phyloP scores from a whole-genome alignment of 768 basidiomycete species.

The Rhodotorula paludigena region DNA sequence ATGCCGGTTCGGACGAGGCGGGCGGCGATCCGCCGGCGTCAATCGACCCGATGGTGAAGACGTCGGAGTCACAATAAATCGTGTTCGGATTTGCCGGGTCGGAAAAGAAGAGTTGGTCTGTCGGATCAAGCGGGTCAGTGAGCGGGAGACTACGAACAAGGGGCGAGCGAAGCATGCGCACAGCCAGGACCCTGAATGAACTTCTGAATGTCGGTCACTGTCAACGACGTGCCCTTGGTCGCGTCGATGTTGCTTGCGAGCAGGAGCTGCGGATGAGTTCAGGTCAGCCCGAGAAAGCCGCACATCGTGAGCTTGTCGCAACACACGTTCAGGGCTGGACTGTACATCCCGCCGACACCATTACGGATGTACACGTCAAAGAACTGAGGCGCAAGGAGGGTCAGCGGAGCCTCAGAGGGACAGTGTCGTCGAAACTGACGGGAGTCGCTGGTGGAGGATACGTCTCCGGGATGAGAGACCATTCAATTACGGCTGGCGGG shows the following conservation, averaged over 20 bases:
- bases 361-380: conserved; percentile 30
- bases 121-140: background rate
- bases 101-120: conserved; percentile 34
- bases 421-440: too few relatives aligned
- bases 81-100: conserved; percentile 13
- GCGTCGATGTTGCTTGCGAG: conserved; percentile 13
- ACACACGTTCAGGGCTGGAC: conserved; percentile 15
- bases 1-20: background rate
- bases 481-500: background rate
- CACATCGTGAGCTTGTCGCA: too few relatives aligned
- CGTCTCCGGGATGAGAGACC: conserved; percentile 16
- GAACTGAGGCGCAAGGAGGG: background rate
- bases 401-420: background rate
- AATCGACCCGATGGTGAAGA: conserved; percentile 17
- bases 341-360: conserved; percentile 16
- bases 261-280: background rate
- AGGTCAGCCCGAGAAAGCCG: background rate
- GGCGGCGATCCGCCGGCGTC: background rate
- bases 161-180: background rate
- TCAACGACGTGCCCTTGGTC: background rate
- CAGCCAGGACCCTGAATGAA: conserved; percentile 15
- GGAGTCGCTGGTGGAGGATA: conserved; percentile 10
- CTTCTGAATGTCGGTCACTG: conserved; percentile 1
- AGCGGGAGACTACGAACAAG: too few relatives aligned
- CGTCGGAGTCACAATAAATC: conserved; percentile 26